Evolutionary conservation across 202 grass and related monocot species (phyloP).

Genomic region (Zoysia matrella): DNA sequence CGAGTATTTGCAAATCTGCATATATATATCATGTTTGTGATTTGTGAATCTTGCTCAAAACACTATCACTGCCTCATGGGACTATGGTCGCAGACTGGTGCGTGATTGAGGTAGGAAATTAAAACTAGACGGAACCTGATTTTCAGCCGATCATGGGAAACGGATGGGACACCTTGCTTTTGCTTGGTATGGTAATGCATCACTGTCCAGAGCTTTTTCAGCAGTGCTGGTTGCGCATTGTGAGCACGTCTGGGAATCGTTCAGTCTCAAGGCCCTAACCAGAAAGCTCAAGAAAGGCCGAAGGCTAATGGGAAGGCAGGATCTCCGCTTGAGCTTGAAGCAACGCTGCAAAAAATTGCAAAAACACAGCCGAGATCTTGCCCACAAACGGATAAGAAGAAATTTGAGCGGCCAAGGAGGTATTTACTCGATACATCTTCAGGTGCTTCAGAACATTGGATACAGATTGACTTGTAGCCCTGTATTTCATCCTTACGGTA

Average conservation of each 20-base stretch:
- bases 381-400: too few relatives aligned
- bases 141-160: constrained; percentile 1
- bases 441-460: not conserved
- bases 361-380: not conserved
- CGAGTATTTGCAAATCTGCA: not conserved
- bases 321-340: constrained; percentile 14
- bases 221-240: not conserved
- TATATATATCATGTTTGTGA: not conserved
- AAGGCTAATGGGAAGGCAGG: constrained; percentile 4
- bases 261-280: not conserved
- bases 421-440: not conserved
- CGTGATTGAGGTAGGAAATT: constrained; percentile 7
- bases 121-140: constrained; percentile 12
- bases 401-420: too few relatives aligned
- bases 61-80: constrained; percentile 14
- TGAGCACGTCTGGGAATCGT: not conserved
- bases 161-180: constrained; percentile 20
- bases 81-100: not conserved
- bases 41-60: constrained; percentile 10
- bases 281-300: not conserved
- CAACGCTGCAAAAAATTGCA: not conserved
- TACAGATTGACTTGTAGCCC: not conserved
- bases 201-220: constrained; percentile 32
- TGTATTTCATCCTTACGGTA: too few relatives aligned
- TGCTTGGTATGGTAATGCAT: constrained; percentile 47